These are phyloP conservation scores for Epichloe uncinata DNA, from an alignment of 2,329 filamentous ascomycete genomes.

Conservation along the genomic window DNA sequence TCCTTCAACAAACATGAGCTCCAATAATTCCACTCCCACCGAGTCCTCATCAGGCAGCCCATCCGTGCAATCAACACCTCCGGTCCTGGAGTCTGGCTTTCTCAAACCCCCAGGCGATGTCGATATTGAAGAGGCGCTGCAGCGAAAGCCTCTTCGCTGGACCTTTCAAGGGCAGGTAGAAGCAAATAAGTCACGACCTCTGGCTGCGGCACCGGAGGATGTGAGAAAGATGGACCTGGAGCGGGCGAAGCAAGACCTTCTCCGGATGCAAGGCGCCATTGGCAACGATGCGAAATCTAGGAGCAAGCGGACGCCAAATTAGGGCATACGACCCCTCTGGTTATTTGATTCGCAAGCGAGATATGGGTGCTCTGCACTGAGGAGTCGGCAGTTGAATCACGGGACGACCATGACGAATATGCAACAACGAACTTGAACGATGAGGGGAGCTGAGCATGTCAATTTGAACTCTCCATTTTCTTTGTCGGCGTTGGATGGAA, in stretches of 20 bases:
- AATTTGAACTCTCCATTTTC: background rate
- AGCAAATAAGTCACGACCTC: conserved; percentile 16
- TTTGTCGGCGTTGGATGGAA: background rate
- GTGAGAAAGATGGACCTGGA: conserved; percentile 28
- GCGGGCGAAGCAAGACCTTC: conserved; percentile 33
- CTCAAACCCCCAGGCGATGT: conserved; percentile 27
- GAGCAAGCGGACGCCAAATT: background rate
- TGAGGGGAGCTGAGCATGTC: background rate
- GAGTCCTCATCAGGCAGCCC: background rate
- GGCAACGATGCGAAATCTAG: background rate
- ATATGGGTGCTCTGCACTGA: background rate
- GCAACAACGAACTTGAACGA: background rate
- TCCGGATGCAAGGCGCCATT: conserved; percentile 21
- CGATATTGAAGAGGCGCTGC: conserved; percentile 30
- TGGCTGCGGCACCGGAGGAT: conserved; percentile 15
- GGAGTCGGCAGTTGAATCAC: background rate
- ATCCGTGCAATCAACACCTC: conserved; percentile 16
- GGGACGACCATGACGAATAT: background rate
- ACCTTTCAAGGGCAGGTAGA: conserved; percentile 24
- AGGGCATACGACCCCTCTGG: background rate
- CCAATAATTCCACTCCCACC: background rate
- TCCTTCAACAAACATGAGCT: background rate
- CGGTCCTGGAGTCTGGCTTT: conserved; percentile 20
- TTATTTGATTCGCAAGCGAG: background rate
- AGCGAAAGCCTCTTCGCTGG: conserved; percentile 29